Evolutionary conservation across 2,329 filamentous ascomycete species (phyloP).

Genomic region (Aspergillus terreus): DNA sequence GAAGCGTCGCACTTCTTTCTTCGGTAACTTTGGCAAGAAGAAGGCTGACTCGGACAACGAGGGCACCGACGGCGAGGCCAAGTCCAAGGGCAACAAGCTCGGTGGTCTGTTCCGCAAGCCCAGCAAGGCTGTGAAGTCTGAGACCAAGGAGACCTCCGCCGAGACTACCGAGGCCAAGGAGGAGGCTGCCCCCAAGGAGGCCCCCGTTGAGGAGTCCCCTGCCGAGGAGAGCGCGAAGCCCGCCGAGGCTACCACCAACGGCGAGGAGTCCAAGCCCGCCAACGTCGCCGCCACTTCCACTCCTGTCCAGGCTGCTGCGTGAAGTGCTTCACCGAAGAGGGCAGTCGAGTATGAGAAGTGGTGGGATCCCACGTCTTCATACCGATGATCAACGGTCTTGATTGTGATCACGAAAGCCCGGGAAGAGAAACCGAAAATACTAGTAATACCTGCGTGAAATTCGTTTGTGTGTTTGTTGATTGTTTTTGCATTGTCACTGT

Average conservation of each 20-base stretch:
- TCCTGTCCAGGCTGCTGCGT: constrained; percentile 42
- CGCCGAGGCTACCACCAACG: constrained; percentile 20
- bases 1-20: constrained; percentile 52
- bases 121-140: constrained; percentile 46
- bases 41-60: constrained; percentile 48
- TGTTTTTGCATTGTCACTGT: constrained; percentile 24
- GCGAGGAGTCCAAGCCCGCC: constrained; percentile 34
- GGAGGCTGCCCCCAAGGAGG: constrained; percentile 25
- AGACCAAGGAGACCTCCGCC: constrained; percentile 31
- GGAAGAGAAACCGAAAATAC: constrained; percentile 10
- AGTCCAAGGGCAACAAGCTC: constrained; percentile 43
- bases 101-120: constrained; percentile 48
- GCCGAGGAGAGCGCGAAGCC: constrained; percentile 25
- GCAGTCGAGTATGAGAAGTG: constrained; percentile 40
- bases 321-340: constrained; percentile 32
- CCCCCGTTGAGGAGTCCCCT: constrained; percentile 20
- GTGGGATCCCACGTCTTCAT: constrained; percentile 33
- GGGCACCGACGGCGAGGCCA: constrained; percentile 44
- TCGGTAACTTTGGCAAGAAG: constrained; percentile 51
- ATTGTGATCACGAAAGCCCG: constrained; percentile 8
- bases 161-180: constrained; percentile 30
- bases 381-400: constrained; percentile 16
- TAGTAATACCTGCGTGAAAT: constrained; percentile 1
- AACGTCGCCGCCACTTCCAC: constrained; percentile 29
- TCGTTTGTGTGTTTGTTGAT: constrained; percentile 3